Evolutionary conservation across 768 basidiomycete species (phyloP), one percentile per base, ranked within the genome.

Genomic region (Brasilioporus rufonigricans): DNA sequence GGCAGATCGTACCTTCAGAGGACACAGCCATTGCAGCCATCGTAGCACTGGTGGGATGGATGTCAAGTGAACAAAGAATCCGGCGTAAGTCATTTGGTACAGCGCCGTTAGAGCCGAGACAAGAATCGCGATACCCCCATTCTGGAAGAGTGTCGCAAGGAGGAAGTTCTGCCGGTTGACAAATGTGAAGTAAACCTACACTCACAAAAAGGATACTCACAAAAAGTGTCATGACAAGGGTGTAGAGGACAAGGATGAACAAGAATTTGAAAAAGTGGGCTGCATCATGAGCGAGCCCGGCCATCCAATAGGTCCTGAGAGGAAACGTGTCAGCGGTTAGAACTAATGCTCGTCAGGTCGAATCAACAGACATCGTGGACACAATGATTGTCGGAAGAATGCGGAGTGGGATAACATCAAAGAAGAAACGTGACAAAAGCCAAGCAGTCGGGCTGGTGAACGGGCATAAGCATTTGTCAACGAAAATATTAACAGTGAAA

Each of bases 211-310:
- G 9, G 26, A 24, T 24, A 76, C 89, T 58, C 62, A 93, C 91
- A 68, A 83, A 95, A 39, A 96, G 80, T 0, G 93, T 93, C 83
- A 93, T 91, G 33, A 80, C 85, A 19, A 97, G 76, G 0, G 87
- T 86, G 67, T 86, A 97, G 21, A 96, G 76, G 19, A 93, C 86
- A 18, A 98, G 78, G 57, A 97, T 89, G 65, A 98, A 82, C 21
- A 97, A 76, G 74, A 91, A 98, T 65, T 97, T 98, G 86, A 97
- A 98, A 78, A 88, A 98, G 66, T 88, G 78, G 0, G 85, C 81
- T 2, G 93, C 85, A 40, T 89, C 80, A 5, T 77, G 78, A 2
- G 90, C 80, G 5, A 98, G 81, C 13, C 95, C 94, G 3, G 93
- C 92, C 95, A 98, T 94, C 91, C 91, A 93, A 62, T 93, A 93